Conservation (phyloP, 495 filamentous ascomycete genomes). For the Neurospora sp. region DNA sequence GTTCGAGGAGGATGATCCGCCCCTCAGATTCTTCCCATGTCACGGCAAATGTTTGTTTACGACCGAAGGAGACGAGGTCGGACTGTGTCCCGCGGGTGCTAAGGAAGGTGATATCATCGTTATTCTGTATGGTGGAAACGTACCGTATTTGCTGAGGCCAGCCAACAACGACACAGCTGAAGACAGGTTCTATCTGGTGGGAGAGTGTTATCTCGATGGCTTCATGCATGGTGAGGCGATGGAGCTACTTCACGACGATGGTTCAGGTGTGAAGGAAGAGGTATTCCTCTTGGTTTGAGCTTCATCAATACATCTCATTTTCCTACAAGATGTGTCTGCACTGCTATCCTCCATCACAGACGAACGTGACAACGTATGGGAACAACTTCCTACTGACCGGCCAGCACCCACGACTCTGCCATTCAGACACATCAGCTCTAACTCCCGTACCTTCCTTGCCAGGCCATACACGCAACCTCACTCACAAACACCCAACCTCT, state of each 20-base stretch:
- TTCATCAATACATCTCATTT: background rate
- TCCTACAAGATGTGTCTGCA: background rate
- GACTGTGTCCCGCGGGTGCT: conserved; percentile 2
- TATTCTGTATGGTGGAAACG: conserved; percentile 2
- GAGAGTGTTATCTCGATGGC: conserved; percentile 5
- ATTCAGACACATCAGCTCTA: background rate
- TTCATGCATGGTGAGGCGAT: background rate
- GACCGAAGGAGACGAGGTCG: background rate
- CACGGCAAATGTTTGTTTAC: conserved; percentile 3
- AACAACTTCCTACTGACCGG: background rate
- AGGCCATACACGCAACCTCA: background rate
- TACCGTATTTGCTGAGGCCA: conserved; percentile 2
- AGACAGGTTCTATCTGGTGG: background rate
- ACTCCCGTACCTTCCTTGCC: background rate
- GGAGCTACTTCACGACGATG: background rate
- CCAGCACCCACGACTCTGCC: background rate
- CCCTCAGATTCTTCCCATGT: background rate
- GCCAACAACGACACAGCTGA: background rate
- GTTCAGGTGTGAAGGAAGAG: background rate
- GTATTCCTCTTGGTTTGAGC: background rate
- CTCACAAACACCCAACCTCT: background rate
- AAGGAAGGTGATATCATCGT: conserved; percentile 1
- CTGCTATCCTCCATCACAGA: background rate
- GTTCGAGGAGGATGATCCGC: too few relatives aligned
- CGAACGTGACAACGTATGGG: background rate